These are phyloP conservation scores for Wickerhamiella nectarea DNA, from an alignment of 805 yeast genomes.

Conservation along the genomic window DNA sequence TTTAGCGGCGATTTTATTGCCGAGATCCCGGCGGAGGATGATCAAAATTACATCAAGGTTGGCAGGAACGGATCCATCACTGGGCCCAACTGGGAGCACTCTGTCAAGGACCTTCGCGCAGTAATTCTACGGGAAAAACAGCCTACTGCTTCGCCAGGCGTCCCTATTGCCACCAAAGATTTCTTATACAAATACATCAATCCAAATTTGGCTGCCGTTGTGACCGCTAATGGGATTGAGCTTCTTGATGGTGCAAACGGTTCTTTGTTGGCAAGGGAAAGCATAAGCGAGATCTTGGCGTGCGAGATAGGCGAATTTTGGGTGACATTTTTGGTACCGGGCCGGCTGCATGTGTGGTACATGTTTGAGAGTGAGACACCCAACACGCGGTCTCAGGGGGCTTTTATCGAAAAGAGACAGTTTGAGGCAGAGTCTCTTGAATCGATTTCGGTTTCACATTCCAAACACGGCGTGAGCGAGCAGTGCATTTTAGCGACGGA, in stretches of 20 bases:
- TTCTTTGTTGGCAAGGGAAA: background rate
- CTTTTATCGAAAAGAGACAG: background rate
- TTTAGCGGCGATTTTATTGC: background rate
- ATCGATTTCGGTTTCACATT: background rate
- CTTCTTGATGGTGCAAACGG: background rate
- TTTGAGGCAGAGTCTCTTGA: background rate
- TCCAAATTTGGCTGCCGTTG: slow-evolving; percentile 1
- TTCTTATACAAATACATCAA: slow-evolving; percentile 5
- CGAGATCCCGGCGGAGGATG: background rate
- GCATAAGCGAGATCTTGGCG: background rate
- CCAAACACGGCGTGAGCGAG: background rate
- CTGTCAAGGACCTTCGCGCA: background rate
- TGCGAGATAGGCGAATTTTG: background rate
- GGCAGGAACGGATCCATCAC: background rate
- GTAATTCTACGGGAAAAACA: background rate
- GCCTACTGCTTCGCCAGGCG: background rate
- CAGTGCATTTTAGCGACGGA: background rate
- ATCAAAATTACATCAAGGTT: background rate
- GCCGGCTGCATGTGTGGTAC: background rate
- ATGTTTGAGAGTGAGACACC: background rate
- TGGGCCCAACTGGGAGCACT: background rate
- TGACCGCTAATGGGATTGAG: background rate
- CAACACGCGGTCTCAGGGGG: background rate
- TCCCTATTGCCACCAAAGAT: background rate
- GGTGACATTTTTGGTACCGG: background rate